Evolutionary conservation across 768 basidiomycete genomes (phyloP), one percentile per base, ranked within the genome.

Genomic region (Xanthoconium stramineum): DNA sequence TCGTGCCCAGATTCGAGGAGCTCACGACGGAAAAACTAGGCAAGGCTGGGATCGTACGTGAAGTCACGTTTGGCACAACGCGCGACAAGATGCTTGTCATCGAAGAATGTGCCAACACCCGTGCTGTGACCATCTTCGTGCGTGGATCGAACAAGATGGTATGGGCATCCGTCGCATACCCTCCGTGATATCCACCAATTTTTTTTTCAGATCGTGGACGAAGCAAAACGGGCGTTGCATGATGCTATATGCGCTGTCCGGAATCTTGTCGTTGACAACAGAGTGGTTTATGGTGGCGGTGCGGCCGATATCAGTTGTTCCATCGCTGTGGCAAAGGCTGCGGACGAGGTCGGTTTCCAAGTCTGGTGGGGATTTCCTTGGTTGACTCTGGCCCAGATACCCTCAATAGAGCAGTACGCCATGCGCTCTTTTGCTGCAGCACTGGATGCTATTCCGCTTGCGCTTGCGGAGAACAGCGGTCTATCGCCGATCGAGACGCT

Each of bases 131-230:
- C 9, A 88, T 98, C 64, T 98, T 99, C 63, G 94, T 98, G 24
- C 83, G 97, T 36, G 97, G 97, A 20, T 92, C 89, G 68, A 99
- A 99, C 77, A 99, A 99, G 77, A 99, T 99, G 97, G 96, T 94
- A 59, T 9, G 73, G 48, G 14, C 53, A n/a, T n/a, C 29, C 0
- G 19, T 45, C 29, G 28, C 44, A 28, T 57, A 37, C 46, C 11
- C 19, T 52, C 12, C 32, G 17, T 10, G 44, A 43, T 36, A 15
- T 47, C 50, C 17, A 58, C 24, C 24, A 24, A 24, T 4, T 29
- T 20, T 19, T 52, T 15, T 39, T 6, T 48, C 66, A 99, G 96
- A 98, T 99, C 65, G 94, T 99, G 57, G 97, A 99, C 67, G 97
- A 99, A 73, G 96, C 94, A 55, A 98, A 98, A 71, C 91, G 97